phyloP scores from a whole-genome alignment of 2,329 filamentous ascomycete genomes.

The Fusarium albosuccineum region DNA sequence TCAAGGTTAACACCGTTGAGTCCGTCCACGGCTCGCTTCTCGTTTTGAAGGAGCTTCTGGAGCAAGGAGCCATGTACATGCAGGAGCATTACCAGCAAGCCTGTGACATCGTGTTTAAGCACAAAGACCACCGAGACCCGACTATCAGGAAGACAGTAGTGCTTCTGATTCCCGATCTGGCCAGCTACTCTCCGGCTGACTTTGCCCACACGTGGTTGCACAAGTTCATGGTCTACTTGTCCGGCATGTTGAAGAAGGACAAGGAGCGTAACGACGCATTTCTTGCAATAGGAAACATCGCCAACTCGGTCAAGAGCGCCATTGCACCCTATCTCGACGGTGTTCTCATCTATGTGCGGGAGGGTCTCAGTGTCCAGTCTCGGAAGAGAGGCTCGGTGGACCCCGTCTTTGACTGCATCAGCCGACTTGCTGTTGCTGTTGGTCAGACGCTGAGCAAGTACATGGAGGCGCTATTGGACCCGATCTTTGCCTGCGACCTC shows the following conservation, averaged over 20 bases:
- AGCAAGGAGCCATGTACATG: conserved; percentile 99
- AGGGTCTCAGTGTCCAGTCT: conserved; percentile 87
- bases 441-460: conserved; percentile 98
- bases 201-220: conserved; percentile 91
- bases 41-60: conserved; percentile 90
- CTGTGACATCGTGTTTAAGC: conserved; percentile 91
- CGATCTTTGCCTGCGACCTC: conserved; percentile 96
- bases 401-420: conserved; percentile 97
- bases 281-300: conserved; percentile 94
- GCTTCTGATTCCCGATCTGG: conserved; percentile 89
- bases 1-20: conserved; percentile 85
- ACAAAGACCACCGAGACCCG: conserved; percentile 91
- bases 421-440: conserved; percentile 93
- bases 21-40: conserved; percentile 94
- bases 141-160: conserved; percentile 92
- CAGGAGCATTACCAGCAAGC: conserved; percentile 92
- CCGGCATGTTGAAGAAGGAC: conserved; percentile 92
- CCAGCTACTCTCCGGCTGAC: conserved; percentile 90
- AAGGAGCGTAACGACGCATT: conserved; percentile 96
- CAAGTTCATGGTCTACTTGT: conserved; percentile 96
- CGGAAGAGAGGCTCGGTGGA: conserved; percentile 73
- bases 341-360: conserved; percentile 92
- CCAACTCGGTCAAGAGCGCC: conserved; percentile 93
- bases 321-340: conserved; percentile 96
- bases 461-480: conserved; percentile 94